These are phyloP conservation scores for Uronychia setigera DNA, from an alignment of 73 alveolate genomes.

Conservation along the genomic window DNA sequence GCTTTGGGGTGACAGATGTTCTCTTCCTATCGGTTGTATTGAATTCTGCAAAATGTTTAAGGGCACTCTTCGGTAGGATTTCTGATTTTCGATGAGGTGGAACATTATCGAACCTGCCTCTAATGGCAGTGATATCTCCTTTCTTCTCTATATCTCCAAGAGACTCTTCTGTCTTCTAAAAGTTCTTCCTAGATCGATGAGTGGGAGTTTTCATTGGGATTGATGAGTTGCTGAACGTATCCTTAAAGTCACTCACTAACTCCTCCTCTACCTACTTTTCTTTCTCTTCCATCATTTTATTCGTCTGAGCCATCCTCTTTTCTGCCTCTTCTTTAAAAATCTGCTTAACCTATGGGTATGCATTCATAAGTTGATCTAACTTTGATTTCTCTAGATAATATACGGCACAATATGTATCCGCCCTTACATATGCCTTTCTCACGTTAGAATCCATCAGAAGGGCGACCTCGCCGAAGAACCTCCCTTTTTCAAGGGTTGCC, in stretches of 20 bases:
- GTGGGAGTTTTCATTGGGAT: not conserved
- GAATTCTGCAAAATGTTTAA: not conserved
- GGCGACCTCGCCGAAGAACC: constrained; percentile 11
- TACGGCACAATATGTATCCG: constrained; percentile 1
- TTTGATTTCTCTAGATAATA: not conserved
- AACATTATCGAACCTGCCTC: too few species aligned
- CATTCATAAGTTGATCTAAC: not conserved
- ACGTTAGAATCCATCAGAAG: not conserved
- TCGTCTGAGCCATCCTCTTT: not conserved
- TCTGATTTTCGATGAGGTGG: not conserved
- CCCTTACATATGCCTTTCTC: not conserved
- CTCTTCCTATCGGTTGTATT: not conserved
- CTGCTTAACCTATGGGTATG: not conserved
- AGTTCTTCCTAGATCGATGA: not conserved
- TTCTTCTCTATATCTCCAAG: not conserved
- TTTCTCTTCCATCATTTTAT: not conserved
- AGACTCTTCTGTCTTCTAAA: not conserved
- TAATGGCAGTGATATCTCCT: not conserved
- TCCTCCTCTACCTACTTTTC: too few species aligned
- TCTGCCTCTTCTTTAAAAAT: not conserved
- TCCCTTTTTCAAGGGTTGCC: not conserved
- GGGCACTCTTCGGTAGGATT: not conserved
- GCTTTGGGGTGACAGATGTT: not conserved
- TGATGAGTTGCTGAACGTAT: not conserved
- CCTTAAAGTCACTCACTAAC: too few species aligned